Conservation (phyloP, 2,329 filamentous ascomycete genomes). For the Paecilomyces niveus region DNA sequence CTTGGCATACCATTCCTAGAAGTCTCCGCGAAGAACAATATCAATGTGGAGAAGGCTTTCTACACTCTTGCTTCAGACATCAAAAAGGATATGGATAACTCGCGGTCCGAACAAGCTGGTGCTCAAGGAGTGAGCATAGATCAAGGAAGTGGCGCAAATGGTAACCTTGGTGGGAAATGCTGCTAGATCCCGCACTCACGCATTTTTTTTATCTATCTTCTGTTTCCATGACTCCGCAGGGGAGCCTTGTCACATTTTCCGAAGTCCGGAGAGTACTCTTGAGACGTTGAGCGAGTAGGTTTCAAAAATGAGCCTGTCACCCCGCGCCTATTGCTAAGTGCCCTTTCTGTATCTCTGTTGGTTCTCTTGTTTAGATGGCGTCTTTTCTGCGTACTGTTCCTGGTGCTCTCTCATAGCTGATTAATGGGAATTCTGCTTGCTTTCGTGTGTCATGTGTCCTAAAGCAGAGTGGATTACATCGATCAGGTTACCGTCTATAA, state of each 20-base stretch:
- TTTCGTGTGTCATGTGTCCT: not conserved
- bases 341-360: constrained; percentile 8
- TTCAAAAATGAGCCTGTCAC: not conserved
- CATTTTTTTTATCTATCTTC: constrained; percentile 8
- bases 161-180: constrained; percentile 61
- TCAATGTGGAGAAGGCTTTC: constrained; percentile 99
- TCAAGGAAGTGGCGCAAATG: constrained; percentile 45
- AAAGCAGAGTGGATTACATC: not conserved
- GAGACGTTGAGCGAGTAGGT: not conserved
- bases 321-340: constrained; percentile 1
- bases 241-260: not conserved
- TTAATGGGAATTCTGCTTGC: not conserved
- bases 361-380: constrained; percentile 9
- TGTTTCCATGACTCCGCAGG: constrained; percentile 4
- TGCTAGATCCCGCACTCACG: constrained; percentile 48
- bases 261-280: not conserved
- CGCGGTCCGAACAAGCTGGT: constrained; percentile 63
- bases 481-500: not conserved
- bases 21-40: constrained; percentile 97
- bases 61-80: constrained; percentile 92
- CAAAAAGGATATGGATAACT: constrained; percentile 96
- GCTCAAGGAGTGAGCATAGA: constrained; percentile 61
- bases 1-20: constrained; percentile 97
- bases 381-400: constrained; percentile 8
- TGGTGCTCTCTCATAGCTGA: not conserved